Evolutionary conservation across 2,329 filamentous ascomycete species (phyloP), one percentile per base, ranked within the genome.

Genomic region (Trichoderma arundinaceum): DNA sequence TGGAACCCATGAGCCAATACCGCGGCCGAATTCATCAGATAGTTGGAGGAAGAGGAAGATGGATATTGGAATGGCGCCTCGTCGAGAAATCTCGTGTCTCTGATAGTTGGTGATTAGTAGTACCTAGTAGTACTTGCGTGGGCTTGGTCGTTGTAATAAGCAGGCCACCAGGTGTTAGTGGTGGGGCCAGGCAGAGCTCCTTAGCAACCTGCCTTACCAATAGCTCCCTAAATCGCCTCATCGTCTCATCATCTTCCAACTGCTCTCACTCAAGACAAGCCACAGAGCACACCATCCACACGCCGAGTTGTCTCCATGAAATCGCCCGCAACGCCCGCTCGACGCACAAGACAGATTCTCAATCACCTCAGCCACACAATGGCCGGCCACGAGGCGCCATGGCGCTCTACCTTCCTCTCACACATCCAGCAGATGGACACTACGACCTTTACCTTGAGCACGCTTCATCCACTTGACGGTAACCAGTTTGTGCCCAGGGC

Each of bases 401-500:
- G 85, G 85, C 83, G 84, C 64, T 72, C 77, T 66, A 71, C 76
- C 44, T 85, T 88, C 74, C 72, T 85, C 58, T 75, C 81, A n/a
- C 83, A 88, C 71, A 67, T 86, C 51, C 68, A 78, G 54, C 72
- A 75, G 58, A 82, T 86, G 79, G 69, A 77, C 46, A 73, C 78
- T n/a, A 81, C 84, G 7, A 78, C 78, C 60, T 86, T 86, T 72
- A 77, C 77, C 22, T 79, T 88, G 57, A 79, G 80, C 72, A 86
- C 84, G 2, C 73, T 86, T 15, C 84, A 83, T 67, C 73, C 76
- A 22, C 68, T 73, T 28, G 67, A 74, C 75, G 78, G 79, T 68
- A 70, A 82, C 1, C 80, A 83, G 0, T 76, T 76, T 68, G 65
- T 73, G 5, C 84, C 88, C 1, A 86, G 92, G 62, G 90, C 87